Evolutionary conservation across 1,139 yeast genomes (phyloP), one percentile per base, ranked within the genome.

Genomic region (Sugiyamaella japonica): DNA sequence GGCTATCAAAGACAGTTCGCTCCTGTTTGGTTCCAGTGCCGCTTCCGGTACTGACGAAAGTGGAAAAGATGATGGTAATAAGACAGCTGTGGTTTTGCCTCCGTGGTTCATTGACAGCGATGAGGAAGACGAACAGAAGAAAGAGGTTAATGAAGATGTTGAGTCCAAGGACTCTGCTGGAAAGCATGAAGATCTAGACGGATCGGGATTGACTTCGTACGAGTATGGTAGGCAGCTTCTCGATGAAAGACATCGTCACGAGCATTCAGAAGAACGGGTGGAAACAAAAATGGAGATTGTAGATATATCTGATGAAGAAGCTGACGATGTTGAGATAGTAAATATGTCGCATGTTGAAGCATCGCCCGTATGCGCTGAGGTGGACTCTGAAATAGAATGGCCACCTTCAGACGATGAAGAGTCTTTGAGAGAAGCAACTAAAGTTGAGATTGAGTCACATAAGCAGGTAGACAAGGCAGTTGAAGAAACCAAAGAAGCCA

Each of bases 61-160:
- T 17, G 44, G 9, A 7, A 20, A 34, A 28, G 42, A 23, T 7
- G 31, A 29, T 15, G n/a, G 44, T 17, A 38, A 38, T 17, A 38
- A 38, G 17, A 31, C 44, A 4, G 31, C 44, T 5, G 16, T 38
- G 15, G 20, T 48, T 7, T 36, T 48, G 8, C 57, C 58, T 37
- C 57, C 57, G 12, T 52, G 62, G 57, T 48, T 58, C 44, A 16
- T 61, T 54, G 44, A 59, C 31, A 55, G 50, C 23, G 56, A 54
- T 7, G 58, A 40, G 1, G 51, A 57, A 12, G 65, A 55, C 9
- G 66, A 62, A 20, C 25, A 20, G 6, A 20, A 20, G 1, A 54
- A 57, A 1, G 61, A 61, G 7, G 13, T 3, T 31, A n/a, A n/a
- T 7, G 36, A 31, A 31, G 36, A 31, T 10, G 7, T 10, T 31